A percentile compares a stretch with the other conserved stretches of the same genome.
Conservation (phyloP, 192 early-diverging fungal species). For the Spizellomyces punctatus region DNA sequence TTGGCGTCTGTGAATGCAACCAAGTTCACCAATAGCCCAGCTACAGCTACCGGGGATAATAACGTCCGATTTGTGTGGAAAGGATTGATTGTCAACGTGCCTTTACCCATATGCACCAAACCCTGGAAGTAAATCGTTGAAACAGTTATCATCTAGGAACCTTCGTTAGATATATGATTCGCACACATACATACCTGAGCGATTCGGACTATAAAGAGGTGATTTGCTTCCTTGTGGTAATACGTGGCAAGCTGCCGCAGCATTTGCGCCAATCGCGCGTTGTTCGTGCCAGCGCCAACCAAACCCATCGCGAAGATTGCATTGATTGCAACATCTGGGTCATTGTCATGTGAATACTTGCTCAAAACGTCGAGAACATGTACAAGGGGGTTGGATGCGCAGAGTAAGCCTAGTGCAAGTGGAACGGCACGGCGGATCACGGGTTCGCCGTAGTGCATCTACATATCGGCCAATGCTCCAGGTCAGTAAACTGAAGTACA, state of each 20-base stretch:
- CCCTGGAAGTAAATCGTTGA: conserved; percentile 34
- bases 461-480: neutral
- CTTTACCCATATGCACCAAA: conserved; percentile 96
- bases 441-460: conserved; percentile 99
- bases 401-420: conserved; percentile 90
- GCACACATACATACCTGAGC: conserved; percentile 48
- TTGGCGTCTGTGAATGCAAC: conserved; percentile 91
- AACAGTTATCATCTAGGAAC: no score
- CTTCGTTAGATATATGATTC: no score
- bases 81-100: conserved; percentile 95
- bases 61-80: conserved; percentile 90
- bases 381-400: conserved; percentile 93
- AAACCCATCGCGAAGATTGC: conserved; percentile 99
- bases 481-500: neutral
- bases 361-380: conserved; percentile 91
- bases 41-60: conserved; percentile 86
- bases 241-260: conserved; percentile 93
- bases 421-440: conserved; percentile 93
- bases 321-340: conserved; percentile 89
- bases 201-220: conserved; percentile 83
- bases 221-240: conserved; percentile 93
- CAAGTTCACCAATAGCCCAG: conserved; percentile 85
- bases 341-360: conserved; percentile 99
- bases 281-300: conserved; percentile 98
- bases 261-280: conserved; percentile 97